A percentile compares a stretch with the other conserved stretches of the same genome.
Conservation (phyloP, 2,329 filamentous ascomycete genomes). For the Colletotrichum nymphaeae region DNA sequence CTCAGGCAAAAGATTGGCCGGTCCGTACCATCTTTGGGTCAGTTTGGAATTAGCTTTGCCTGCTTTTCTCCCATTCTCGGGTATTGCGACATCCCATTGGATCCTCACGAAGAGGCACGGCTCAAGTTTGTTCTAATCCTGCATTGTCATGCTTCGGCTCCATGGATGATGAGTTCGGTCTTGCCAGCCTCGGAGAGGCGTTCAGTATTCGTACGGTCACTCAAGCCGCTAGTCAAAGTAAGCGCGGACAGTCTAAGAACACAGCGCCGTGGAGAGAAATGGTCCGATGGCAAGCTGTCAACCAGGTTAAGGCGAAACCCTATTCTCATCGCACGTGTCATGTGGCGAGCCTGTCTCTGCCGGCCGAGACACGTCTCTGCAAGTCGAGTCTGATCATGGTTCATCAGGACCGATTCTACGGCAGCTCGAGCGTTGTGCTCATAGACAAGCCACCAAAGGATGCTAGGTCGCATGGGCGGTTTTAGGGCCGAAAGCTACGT, state of each 20-base stretch:
- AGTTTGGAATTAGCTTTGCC: conserved; percentile 12
- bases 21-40: conserved; percentile 1
- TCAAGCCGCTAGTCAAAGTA: conserved; percentile 1
- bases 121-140: conserved; percentile 24
- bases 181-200: conserved; percentile 1
- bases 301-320: conserved; percentile 21
- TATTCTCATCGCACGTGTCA: conserved; percentile 31
- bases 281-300: conserved; percentile 26
- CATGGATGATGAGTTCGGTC: background rate
- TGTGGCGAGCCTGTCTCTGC: conserved; percentile 28
- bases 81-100: conserved; percentile 30
- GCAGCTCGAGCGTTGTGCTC: conserved; percentile 20
- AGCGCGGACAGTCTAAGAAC: background rate
- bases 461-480: conserved; percentile 11
- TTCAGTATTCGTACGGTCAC: background rate
- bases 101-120: conserved; percentile 19
- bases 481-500: conserved; percentile 32
- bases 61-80: conserved; percentile 24
- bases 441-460: conserved; percentile 20
- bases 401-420: conserved; percentile 3
- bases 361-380: conserved; percentile 30
- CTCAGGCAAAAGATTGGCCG: conserved; percentile 3
- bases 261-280: conserved; percentile 25
- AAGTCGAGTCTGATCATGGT: conserved; percentile 1
- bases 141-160: conserved; percentile 13